Evolutionary conservation across 306 rosid species (phyloP).

Genomic region (Abrus precatorius): DNA sequence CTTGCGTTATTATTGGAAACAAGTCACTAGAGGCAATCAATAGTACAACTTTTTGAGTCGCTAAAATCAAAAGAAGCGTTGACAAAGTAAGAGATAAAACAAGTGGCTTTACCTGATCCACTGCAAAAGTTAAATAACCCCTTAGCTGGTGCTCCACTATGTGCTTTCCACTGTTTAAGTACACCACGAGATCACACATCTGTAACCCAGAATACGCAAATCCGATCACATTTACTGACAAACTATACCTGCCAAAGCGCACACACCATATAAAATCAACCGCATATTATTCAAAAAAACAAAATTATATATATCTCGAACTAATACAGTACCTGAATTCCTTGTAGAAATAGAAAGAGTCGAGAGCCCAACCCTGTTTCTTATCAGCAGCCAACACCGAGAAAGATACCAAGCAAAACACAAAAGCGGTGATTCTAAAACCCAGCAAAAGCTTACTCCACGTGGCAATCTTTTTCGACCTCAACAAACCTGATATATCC

Average conservation of each 20-base stretch:
- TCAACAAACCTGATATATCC: slow-evolving; percentile 47
- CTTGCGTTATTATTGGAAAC: slow-evolving; percentile 23
- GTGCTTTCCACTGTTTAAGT: slow-evolving; percentile 55
- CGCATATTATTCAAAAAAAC: neutral
- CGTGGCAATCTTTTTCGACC: slow-evolving; percentile 50
- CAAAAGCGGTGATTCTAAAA: slow-evolving; percentile 61
- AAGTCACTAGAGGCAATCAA: slow-evolving; percentile 31
- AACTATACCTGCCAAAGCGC: slow-evolving; percentile 65
- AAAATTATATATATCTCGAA: neutral
- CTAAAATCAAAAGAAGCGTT: slow-evolving; percentile 24
- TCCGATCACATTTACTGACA: slow-evolving; percentile 75
- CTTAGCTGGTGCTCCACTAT: slow-evolving; percentile 55
- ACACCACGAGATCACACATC: slow-evolving; percentile 56
- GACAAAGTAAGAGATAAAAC: neutral
- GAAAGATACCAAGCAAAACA: slow-evolving; percentile 70
- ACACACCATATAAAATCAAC: slow-evolving; percentile 6
- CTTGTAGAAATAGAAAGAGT: slow-evolving; percentile 74
- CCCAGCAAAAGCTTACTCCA: slow-evolving; percentile 63
- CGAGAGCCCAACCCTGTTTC: slow-evolving; percentile 78
- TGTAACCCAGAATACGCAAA: slow-evolving; percentile 76
- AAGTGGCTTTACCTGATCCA: slow-evolving; percentile 73
- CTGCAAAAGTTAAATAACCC: slow-evolving; percentile 64
- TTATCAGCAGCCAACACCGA: slow-evolving; percentile 79
- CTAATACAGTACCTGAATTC: slow-evolving; percentile 66
- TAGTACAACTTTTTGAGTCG: slow-evolving; percentile 5